phyloP scores from a whole-genome alignment of 495 filamentous ascomycete species.

The Cladorrhinum samala region DNA sequence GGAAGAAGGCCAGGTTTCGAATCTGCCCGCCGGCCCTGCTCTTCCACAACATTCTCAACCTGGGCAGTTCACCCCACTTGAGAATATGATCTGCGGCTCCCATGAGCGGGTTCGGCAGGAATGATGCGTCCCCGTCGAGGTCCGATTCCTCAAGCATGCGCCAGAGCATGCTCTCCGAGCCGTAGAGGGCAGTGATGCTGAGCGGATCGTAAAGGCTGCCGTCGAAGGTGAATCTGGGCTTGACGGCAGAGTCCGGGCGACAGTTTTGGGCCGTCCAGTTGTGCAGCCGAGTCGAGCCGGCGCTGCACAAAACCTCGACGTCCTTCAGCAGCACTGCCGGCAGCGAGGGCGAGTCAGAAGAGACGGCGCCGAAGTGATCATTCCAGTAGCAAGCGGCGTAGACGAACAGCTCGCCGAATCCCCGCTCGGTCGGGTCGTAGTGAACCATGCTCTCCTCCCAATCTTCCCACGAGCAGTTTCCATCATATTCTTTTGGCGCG shows the following conservation, averaged over 20 bases:
- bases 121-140: not conserved
- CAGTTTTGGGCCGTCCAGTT: slow-evolving; percentile 13
- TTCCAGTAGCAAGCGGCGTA: slow-evolving; percentile 10
- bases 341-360: not conserved
- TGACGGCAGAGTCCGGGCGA: slow-evolving; percentile 9
- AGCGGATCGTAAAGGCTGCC: slow-evolving; percentile 3
- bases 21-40: not conserved
- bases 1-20: slow-evolving; percentile 1
- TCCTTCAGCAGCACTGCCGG: no score
- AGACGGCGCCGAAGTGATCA: slow-evolving; percentile 3
- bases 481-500: no score
- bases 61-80: not conserved
- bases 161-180: slow-evolving; percentile 6
- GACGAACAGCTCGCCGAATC: slow-evolving; percentile 4
- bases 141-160: slow-evolving; percentile 9
- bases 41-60: slow-evolving; percentile 1
- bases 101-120: not conserved
- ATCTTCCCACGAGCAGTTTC: no score
- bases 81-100: slow-evolving; percentile 5
- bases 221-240: slow-evolving; percentile 8
- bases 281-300: slow-evolving; percentile 7
- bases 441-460: no score
- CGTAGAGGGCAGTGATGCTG: slow-evolving; percentile 5
- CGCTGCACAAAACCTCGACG: slow-evolving; percentile 5
- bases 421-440: no score